Base-by-base conservation (phyloP, 2,329 filamentous ascomycete species). In the Uncinocarpus reesii region DNA sequence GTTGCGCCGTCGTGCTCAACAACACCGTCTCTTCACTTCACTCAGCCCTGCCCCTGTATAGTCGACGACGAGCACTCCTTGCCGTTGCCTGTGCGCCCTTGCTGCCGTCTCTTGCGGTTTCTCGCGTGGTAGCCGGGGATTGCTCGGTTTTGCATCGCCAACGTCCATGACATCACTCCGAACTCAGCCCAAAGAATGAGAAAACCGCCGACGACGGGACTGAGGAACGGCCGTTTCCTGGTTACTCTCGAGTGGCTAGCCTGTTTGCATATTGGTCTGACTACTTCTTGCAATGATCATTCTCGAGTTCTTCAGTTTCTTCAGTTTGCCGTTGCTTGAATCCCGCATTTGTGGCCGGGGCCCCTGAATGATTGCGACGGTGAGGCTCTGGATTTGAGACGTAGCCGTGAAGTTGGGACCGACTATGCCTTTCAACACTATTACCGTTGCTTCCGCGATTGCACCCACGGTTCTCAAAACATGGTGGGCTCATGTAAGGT, bases 401-500 rank as follows among this genome's bases (percentile, higher is more conserved):
- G n/a, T n/a, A n/a, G n/a, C n/a, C 16, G n/a, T 42, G 3, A 18
- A 5, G 13, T 2, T 24, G 16, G 28, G 1, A 31, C 24, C 20
- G 15, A 56, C 31, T 20, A 81, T 81, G 78, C 71, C 75, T 50
- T 77, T 92, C 59, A 89, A 86, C 67, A 93, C 88, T 15, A 76
- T 90, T 32, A 81, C 84, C 11, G 83, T 96, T 52, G 80, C 82
- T 49, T 77, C 86, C 55, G 88, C 88, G 42, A 83, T 95, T 47
- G 87, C 88, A 53, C 90, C 92, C 10, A 88, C 85, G 2, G 84
- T 94, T 40, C 76, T 96, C 48, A 82, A 85, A 56, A 95, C 90
- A 11, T 81, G 90, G 54, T 73, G 96, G 58, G 83, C 82, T 50
- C 92, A 96, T 74, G 42, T 20, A 41, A 36, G 44, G 29, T 28